A percentile compares a stretch with the other conserved stretches of the same genome.
Evolutionary conservation across 2,329 filamentous ascomycete species (phyloP).

Genomic region (Coniochaeta hoffmannii): DNA sequence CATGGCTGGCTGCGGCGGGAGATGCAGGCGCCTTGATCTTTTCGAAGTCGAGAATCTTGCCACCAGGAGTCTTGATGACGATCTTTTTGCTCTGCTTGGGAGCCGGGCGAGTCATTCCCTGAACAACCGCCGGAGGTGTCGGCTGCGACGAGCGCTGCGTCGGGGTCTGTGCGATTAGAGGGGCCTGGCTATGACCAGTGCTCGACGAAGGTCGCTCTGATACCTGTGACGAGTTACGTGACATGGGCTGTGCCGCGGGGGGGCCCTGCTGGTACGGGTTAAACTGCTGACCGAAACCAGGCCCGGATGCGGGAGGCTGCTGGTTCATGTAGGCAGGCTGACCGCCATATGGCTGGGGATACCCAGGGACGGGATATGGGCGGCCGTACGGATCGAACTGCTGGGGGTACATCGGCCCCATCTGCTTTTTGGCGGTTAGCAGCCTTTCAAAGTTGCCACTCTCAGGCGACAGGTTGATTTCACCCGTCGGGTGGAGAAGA

Average conservation of each 20-base stretch:
- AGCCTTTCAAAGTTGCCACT: slow-evolving; percentile 63
- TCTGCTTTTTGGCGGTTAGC: slow-evolving; percentile 66
- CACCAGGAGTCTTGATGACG: slow-evolving; percentile 75
- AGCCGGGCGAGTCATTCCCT: slow-evolving; percentile 38
- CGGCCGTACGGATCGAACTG: slow-evolving; percentile 4
- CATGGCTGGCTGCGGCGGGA: slow-evolving; percentile 45
- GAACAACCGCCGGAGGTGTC: slow-evolving; percentile 34
- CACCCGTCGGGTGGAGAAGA: slow-evolving; percentile 18
- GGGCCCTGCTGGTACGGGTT: slow-evolving; percentile 27
- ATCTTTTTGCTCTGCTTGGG: slow-evolving; percentile 66
- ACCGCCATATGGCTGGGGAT: slow-evolving; percentile 31
- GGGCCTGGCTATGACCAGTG: slow-evolving; percentile 56
- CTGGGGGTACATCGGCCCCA: slow-evolving; percentile 2
- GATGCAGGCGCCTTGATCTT: slow-evolving; percentile 49
- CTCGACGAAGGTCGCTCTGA: slow-evolving; percentile 61
- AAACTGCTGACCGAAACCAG: slow-evolving; percentile 42
- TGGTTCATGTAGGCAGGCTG: slow-evolving; percentile 38
- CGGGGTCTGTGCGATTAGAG: slow-evolving; percentile 49
- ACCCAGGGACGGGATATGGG: slow-evolving; percentile 13
- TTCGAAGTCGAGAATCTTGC: slow-evolving; percentile 67
- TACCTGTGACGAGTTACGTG: slow-evolving; percentile 73
- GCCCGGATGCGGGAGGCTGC: slow-evolving; percentile 33
- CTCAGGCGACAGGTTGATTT: slow-evolving; percentile 59
- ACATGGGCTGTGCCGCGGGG: slow-evolving; percentile 62
- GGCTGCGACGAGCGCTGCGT: slow-evolving; percentile 56